A percentile compares a stretch with the other conserved stretches of the same genome.
These are phyloP conservation scores for Trichoderma hamatum DNA, from an alignment of 2,329 filamentous ascomycete genomes.

Conservation along the genomic window DNA sequence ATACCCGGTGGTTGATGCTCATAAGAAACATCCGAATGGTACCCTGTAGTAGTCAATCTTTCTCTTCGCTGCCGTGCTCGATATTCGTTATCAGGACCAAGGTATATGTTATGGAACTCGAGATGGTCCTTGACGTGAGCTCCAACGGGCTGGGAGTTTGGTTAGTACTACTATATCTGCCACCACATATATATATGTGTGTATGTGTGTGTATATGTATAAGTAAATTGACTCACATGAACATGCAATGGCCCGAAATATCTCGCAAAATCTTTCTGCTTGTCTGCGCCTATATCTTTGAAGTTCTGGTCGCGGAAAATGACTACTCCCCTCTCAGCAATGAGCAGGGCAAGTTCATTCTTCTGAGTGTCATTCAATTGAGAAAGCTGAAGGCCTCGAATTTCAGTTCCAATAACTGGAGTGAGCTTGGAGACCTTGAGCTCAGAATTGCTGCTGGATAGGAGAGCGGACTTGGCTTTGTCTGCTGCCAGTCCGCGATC, in stretches of 20 bases:
- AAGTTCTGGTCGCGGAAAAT: conserved; percentile 54
- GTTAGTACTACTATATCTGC: background rate
- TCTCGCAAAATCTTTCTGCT: conserved; percentile 17
- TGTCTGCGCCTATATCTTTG: conserved; percentile 25
- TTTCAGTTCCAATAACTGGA: conserved; percentile 47
- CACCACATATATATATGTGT: background rate
- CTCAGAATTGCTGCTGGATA: conserved; percentile 35
- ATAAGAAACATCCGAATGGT: conserved; percentile 55
- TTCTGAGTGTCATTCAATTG: conserved; percentile 49
- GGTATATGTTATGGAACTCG: conserved; percentile 23
- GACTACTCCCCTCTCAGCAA: conserved; percentile 51
- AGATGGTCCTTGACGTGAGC: conserved; percentile 20
- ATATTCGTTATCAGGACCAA: conserved; percentile 23
- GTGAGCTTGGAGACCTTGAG: conserved; percentile 47
- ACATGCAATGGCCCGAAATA: conserved; percentile 19
- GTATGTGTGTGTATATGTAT: background rate
- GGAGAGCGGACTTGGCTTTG: conserved; percentile 48
- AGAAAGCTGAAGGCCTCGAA: conserved; percentile 49
- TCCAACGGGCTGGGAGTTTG: conserved; percentile 5
- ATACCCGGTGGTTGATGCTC: conserved; percentile 56
- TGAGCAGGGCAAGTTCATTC: conserved; percentile 54
- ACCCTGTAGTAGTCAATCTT: conserved; percentile 39
- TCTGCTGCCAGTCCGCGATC: conserved; percentile 48
- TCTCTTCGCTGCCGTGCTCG: conserved; percentile 7
- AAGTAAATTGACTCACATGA: background rate